Conservation (phyloP, 2,329 filamentous ascomycete genomes). For the Xylariaceae sp. region DNA sequence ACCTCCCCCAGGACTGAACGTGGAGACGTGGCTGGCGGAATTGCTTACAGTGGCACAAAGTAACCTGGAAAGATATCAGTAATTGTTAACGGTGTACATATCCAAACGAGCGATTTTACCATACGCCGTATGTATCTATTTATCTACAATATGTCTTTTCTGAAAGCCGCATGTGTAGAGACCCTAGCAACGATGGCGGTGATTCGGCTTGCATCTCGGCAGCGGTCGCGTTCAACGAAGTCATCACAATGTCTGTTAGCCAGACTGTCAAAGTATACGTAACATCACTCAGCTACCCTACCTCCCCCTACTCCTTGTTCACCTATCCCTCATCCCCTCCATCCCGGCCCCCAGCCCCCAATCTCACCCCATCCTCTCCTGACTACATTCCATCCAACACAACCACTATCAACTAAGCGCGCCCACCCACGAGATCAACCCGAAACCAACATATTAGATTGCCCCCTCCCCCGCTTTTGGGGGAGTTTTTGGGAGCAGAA, state of each 20-base stretch:
- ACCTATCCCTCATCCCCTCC: background rate
- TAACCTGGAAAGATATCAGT: too few relatives aligned
- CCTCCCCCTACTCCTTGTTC: background rate
- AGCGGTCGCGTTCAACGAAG: conserved; percentile 55
- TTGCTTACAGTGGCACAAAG: too few relatives aligned
- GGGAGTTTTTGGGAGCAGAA: background rate
- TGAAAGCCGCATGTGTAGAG: background rate
- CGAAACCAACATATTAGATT: too few relatives aligned
- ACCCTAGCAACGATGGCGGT: conserved; percentile 13
- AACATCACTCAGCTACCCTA: too few relatives aligned
- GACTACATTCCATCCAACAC: background rate
- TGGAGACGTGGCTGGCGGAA: too few relatives aligned
- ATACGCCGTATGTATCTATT: background rate
- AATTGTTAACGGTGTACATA: background rate
- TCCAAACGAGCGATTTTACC: background rate
- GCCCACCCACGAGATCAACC: too few relatives aligned
- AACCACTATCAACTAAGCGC: background rate
- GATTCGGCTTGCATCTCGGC: conserved; percentile 36
- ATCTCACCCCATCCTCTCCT: background rate
- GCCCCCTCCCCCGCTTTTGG: too few relatives aligned
- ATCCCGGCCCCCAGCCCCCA: background rate
- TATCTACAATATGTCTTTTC: too few relatives aligned
- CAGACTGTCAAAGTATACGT: conserved; percentile 57
- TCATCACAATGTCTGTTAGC: conserved; percentile 52
- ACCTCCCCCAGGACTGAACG: too few relatives aligned